Percentiles rank a stretch among this genome's conserved stretches.
These are phyloP conservation scores for Thermomyces lanuginosus DNA, from an alignment of 2,329 filamentous ascomycete genomes.

Conservation along the genomic window DNA sequence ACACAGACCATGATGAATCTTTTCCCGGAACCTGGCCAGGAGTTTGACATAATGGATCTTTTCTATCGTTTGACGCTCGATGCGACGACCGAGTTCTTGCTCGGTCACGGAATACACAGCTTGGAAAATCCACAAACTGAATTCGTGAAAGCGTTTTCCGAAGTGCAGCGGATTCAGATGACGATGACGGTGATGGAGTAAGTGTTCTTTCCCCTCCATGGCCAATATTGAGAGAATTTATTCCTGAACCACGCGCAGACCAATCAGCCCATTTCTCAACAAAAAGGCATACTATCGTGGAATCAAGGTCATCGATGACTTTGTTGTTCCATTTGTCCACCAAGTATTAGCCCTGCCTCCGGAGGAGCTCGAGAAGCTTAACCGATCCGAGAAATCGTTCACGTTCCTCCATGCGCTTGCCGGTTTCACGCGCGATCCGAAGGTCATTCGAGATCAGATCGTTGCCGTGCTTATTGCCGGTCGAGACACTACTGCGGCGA, in stretches of 20 bases:
- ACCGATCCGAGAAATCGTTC: conserved; percentile 30
- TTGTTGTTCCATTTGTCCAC: conserved; percentile 59
- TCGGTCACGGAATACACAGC: conserved; percentile 50
- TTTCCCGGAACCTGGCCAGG: conserved; percentile 38
- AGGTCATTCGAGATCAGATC: conserved; percentile 53
- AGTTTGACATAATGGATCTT: conserved; percentile 9
- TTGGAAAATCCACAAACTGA: conserved; percentile 41
- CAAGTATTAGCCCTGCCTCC: conserved; percentile 48
- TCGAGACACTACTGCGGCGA: conserved; percentile 58
- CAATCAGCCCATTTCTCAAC: conserved; percentile 43
- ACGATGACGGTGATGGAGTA: conserved; percentile 44
- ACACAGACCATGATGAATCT: conserved; percentile 49
- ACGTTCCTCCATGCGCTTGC: conserved; percentile 69
- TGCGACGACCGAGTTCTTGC: conserved; percentile 60
- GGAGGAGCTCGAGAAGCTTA: conserved; percentile 45
- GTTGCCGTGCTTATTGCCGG: conserved; percentile 61
- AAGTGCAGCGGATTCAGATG: conserved; percentile 56
- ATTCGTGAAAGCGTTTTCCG: conserved; percentile 62
- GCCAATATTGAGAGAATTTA: not conserved
- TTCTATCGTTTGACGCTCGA: conserved; percentile 51
- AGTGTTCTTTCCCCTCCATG: conserved; percentile 5
- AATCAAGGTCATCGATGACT: conserved; percentile 49
- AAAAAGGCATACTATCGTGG: conserved; percentile 41
- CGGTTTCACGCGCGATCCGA: conserved; percentile 43
- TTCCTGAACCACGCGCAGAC: conserved; percentile 20